phyloP scores from a whole-genome alignment of 1,284 basidiomycete species.

The Ceratobasidium sp. region DNA sequence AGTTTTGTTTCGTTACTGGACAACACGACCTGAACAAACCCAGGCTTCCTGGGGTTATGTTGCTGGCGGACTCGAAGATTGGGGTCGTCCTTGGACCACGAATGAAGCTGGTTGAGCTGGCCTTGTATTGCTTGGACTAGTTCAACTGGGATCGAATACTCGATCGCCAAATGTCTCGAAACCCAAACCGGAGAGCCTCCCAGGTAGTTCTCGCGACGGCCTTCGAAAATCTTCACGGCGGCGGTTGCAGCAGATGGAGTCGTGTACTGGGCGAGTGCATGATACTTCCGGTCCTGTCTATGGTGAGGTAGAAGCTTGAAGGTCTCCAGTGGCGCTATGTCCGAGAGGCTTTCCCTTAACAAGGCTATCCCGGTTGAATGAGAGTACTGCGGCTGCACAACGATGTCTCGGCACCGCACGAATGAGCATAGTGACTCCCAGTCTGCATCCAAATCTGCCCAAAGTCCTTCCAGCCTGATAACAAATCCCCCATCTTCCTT shows the following conservation, averaged over 20 bases:
- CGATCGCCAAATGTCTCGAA: not conserved
- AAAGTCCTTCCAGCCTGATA: not conserved
- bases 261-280: conserved; percentile 23
- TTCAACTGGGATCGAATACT: conserved; percentile 14
- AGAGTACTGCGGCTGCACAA: conserved; percentile 9
- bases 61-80: not conserved
- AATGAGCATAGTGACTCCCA: not conserved
- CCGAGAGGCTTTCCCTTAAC: not conserved
- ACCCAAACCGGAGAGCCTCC: conserved; percentile 14
- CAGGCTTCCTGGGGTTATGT: conserved; percentile 3
- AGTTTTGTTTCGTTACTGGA: not conserved
- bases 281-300: not conserved
- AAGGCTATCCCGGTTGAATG: not conserved
- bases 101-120: conserved; percentile 16
- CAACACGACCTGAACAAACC: not conserved
- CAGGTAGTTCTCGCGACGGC: not conserved
- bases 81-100: conserved; percentile 21
- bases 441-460: not conserved
- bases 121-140: not conserved
- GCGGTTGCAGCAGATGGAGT: conserved; percentile 10
- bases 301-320: not conserved
- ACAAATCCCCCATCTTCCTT: conserved; percentile 4
- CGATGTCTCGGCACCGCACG: not conserved
- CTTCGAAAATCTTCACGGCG: conserved; percentile 23
- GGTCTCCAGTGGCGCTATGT: conserved; percentile 25